Percentiles rank a stretch among this genome's conserved stretches.
These are phyloP conservation scores for Exophiala viscosa DNA, from an alignment of 2,329 filamentous ascomycete genomes.

Conservation along the genomic window DNA sequence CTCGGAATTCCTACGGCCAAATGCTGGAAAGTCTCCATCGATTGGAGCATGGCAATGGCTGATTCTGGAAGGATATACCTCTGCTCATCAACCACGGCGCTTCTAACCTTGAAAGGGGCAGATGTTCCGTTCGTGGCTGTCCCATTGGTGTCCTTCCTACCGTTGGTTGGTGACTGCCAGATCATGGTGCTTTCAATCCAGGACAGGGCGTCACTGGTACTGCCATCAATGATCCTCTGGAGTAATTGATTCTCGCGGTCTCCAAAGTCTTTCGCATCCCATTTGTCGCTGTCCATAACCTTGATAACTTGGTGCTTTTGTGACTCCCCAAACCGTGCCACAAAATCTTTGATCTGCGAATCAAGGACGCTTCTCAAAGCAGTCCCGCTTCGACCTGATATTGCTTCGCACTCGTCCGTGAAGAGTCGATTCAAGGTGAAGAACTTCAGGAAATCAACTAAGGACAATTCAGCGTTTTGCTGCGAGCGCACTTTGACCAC, in stretches of 20 bases:
- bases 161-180: slow-evolving; percentile 40
- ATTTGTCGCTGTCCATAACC: slow-evolving; percentile 59
- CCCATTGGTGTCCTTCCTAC: slow-evolving; percentile 27
- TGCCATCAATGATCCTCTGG: slow-evolving; percentile 54
- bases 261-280: slow-evolving; percentile 63
- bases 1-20: slow-evolving; percentile 81
- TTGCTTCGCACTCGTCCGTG: slow-evolving; percentile 64
- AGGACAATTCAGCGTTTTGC: slow-evolving; percentile 53
- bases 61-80: slow-evolving; percentile 82
- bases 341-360: slow-evolving; percentile 60
- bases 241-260: slow-evolving; percentile 51
- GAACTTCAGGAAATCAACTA: slow-evolving; percentile 58
- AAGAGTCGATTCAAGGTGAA: slow-evolving; percentile 62
- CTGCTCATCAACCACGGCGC: slow-evolving; percentile 77
- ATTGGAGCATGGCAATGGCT: slow-evolving; percentile 73
- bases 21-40: slow-evolving; percentile 77
- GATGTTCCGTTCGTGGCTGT: slow-evolving; percentile 22
- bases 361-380: slow-evolving; percentile 60
- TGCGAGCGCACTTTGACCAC: slow-evolving; percentile 62
- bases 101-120: slow-evolving; percentile 58
- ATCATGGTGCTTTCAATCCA: slow-evolving; percentile 53
- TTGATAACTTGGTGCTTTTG: slow-evolving; percentile 57
- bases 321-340: slow-evolving; percentile 54
- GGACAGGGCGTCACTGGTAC: slow-evolving; percentile 54
- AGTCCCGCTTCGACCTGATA: slow-evolving; percentile 59